Evolutionary conservation across 176 grass and related monocot species (phyloP).

Genomic region (Ananas comosus): DNA sequence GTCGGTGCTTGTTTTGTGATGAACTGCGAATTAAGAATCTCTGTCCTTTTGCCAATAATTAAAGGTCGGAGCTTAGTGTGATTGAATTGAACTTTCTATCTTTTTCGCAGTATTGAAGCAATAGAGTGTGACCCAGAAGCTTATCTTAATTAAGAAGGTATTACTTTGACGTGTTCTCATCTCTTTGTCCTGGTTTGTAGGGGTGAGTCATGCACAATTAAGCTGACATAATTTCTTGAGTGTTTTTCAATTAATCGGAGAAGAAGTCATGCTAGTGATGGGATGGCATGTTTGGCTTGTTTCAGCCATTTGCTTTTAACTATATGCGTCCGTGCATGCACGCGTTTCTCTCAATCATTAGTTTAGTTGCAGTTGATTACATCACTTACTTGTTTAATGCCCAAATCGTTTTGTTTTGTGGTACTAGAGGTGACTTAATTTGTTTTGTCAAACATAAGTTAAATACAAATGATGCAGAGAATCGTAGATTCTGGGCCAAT

Average conservation of each 20-base stretch:
- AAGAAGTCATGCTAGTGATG: background rate
- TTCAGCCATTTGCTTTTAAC: too few relatives aligned
- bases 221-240: too few relatives aligned
- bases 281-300: background rate
- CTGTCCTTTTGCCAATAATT: constrained; percentile 13
- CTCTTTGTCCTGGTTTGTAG: background rate
- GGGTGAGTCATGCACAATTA: background rate
- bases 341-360: background rate
- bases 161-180: background rate
- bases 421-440: background rate
- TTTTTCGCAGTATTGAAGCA: too few relatives aligned
- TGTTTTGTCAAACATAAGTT: background rate
- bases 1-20: constrained; percentile 5
- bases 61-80: too few relatives aligned
- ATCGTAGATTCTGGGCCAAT: too few relatives aligned
- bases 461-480: too few relatives aligned
- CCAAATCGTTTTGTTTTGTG: background rate
- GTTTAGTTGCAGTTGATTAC: constrained; percentile 1
- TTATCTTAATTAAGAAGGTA: background rate
- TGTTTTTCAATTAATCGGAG: background rate
- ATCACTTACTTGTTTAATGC: background rate
- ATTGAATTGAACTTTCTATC: too few relatives aligned
- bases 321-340: background rate
- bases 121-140: background rate
- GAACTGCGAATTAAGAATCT: constrained; percentile 9